Conservation (phyloP, 768 basidiomycete species). For the Pseudohyphozyma bogoriensis region DNA sequence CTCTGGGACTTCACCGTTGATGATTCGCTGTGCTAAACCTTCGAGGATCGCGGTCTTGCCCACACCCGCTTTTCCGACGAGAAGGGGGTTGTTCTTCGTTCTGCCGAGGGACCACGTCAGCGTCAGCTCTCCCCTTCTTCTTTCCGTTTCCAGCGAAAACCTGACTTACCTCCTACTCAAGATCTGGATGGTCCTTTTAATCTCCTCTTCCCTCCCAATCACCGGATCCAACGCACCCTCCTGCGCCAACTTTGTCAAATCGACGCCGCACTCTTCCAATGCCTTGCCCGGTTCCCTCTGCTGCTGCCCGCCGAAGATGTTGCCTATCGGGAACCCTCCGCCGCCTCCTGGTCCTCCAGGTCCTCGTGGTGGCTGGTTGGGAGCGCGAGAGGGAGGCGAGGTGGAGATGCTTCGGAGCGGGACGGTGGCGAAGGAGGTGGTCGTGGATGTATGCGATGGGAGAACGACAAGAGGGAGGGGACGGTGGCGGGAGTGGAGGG, state of each 20-base stretch:
- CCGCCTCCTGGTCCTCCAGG: slow-evolving; percentile 7
- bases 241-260: slow-evolving; percentile 40
- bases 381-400: neutral
- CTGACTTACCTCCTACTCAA: slow-evolving; percentile 66
- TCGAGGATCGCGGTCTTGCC: slow-evolving; percentile 94
- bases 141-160: slow-evolving; percentile 72
- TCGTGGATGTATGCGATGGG: neutral
- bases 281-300: slow-evolving; percentile 22
- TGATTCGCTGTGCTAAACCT: slow-evolving; percentile 88
- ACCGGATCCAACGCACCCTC: slow-evolving; percentile 42
- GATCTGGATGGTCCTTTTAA: slow-evolving; percentile 32
- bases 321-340: slow-evolving; percentile 25
- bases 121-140: neutral
- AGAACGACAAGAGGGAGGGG: neutral
- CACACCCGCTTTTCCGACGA: slow-evolving; percentile 68
- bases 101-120: no score
- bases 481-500: neutral
- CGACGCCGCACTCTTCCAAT: slow-evolving; percentile 40
- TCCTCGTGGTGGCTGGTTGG: slow-evolving; percentile 2
- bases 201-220: slow-evolving; percentile 37
- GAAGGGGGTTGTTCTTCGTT: slow-evolving; percentile 69
- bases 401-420: neutral
- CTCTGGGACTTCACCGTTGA: slow-evolving; percentile 85
- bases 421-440: neutral
- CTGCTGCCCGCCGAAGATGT: slow-evolving; percentile 25